A percentile compares a stretch with the other conserved stretches of the same genome.
Conservation (phyloP, 352 stramenopile genomes). For the Globisporangium uncinulatum region DNA sequence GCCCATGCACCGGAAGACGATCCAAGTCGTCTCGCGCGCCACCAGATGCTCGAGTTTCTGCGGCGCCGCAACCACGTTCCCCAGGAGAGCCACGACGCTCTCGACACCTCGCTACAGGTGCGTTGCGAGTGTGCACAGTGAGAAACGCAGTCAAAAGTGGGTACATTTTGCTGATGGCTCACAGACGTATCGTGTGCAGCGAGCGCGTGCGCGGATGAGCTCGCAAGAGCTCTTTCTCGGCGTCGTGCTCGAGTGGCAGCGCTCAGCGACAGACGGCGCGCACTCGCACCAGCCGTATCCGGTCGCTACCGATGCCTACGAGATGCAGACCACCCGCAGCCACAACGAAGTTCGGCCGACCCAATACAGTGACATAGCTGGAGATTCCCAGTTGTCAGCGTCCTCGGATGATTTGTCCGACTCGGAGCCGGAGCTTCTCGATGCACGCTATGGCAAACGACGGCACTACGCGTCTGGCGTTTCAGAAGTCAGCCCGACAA, state of each 20-base stretch:
- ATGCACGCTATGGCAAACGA: slow-evolving; percentile 9
- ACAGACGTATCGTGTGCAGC: slow-evolving; percentile 9
- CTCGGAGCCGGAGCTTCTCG: slow-evolving; percentile 20
- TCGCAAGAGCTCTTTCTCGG: slow-evolving; percentile 81
- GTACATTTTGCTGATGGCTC: too few relatives aligned
- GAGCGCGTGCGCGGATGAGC: slow-evolving; percentile 36
- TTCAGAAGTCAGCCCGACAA: slow-evolving; percentile 59
- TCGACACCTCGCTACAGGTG: slow-evolving; percentile 19
- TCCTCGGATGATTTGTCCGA: slow-evolving; percentile 26
- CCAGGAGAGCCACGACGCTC: slow-evolving; percentile 7
- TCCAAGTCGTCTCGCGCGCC: not conserved
- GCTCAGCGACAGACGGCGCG: slow-evolving; percentile 12
- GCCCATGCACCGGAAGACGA: not conserved
- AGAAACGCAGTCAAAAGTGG: not conserved
- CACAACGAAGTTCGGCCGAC: not conserved
- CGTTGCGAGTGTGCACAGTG: not conserved
- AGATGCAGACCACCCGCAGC: not conserved
- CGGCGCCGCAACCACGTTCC: slow-evolving; percentile 22
- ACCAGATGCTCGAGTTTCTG: slow-evolving; percentile 26
- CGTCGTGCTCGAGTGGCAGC: slow-evolving; percentile 78
- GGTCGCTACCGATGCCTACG: not conserved
- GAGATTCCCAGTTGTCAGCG: slow-evolving; percentile 10
- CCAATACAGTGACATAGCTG: not conserved
- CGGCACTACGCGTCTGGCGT: slow-evolving; percentile 6
- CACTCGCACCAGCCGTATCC: not conserved